These are phyloP conservation scores for Pyrus communis DNA, from an alignment of 306 rosid species.

Conservation along the genomic window DNA sequence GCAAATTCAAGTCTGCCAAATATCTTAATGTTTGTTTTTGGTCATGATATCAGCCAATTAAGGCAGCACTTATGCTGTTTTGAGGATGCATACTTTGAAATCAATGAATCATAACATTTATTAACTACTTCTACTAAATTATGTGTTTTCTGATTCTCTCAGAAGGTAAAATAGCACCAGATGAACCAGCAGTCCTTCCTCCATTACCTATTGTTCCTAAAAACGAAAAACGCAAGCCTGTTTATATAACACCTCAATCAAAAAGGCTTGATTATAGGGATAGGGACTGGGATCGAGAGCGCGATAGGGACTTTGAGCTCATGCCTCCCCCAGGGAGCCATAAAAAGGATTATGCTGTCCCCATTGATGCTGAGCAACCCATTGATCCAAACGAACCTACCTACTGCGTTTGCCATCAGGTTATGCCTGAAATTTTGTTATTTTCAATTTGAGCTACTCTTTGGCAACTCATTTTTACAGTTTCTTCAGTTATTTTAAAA, in stretches of 20 bases:
- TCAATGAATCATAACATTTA: not conserved
- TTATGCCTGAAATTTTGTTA: slow-evolving; percentile 20
- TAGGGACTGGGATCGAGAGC: slow-evolving; percentile 94
- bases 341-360: slow-evolving; percentile 58
- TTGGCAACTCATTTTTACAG: slow-evolving; percentile 2
- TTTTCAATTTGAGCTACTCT: slow-evolving; percentile 3
- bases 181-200: slow-evolving; percentile 85
- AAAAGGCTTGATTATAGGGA: slow-evolving; percentile 78
- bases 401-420: slow-evolving; percentile 98
- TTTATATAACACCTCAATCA: slow-evolving; percentile 63
- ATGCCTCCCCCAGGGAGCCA: slow-evolving; percentile 98
- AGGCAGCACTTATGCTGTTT: not conserved
- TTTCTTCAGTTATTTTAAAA: slow-evolving; percentile 18
- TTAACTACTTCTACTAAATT: slow-evolving; percentile 10
- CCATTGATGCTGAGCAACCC: slow-evolving; percentile 82
- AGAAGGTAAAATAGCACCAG: slow-evolving; percentile 85
- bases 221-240: slow-evolving; percentile 57
- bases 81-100: not conserved
- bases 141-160: slow-evolving; percentile 12
- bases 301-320: slow-evolving; percentile 90
- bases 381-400: slow-evolving; percentile 97
- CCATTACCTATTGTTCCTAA: slow-evolving; percentile 72
- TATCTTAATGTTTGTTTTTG: not conserved
- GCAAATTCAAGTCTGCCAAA: no score
- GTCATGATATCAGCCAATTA: not conserved